Percentiles rank a stretch among this genome's conserved stretches.
Conservation (phyloP, 108 stramenopile genomes). For the Mediolabrus comicus region DNA sequence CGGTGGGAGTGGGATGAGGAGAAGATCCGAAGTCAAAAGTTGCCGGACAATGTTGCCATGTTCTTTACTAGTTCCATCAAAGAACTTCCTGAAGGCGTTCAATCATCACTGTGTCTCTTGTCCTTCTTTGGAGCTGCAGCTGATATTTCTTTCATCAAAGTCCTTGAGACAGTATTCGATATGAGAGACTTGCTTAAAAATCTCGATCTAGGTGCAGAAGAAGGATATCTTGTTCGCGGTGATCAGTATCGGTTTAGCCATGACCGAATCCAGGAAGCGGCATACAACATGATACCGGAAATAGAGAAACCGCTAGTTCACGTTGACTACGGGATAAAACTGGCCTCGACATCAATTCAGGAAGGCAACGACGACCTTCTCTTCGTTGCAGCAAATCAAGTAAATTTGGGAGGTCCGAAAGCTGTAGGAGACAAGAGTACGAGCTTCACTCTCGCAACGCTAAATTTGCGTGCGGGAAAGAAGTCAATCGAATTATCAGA, state of each 20-base stretch:
- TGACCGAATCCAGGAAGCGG: conserved; percentile 15
- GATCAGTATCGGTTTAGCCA: conserved; percentile 9
- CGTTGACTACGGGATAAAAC: conserved; percentile 9
- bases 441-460: neutral
- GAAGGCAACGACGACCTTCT: conserved; percentile 7
- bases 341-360: too few relatives aligned
- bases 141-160: neutral
- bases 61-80: too few relatives aligned
- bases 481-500: conserved; percentile 21
- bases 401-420: conserved; percentile 12
- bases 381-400: conserved; percentile 16
- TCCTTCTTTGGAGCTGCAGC: conserved; percentile 4
- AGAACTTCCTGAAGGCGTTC: too few relatives aligned
- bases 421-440: neutral
- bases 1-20: neutral
- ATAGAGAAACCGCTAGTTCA: too few relatives aligned
- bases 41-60: neutral
- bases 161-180: neutral
- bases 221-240: conserved; percentile 2
- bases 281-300: conserved; percentile 21
- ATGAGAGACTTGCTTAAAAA: neutral
- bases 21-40: neutral
- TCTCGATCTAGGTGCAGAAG: neutral
- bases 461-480: conserved; percentile 25
- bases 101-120: too few relatives aligned